These are phyloP conservation scores for Rhytidiadelphus loreus DNA, from an alignment of 225 moss, liverwort and hornwort genomes.

Conservation along the genomic window DNA sequence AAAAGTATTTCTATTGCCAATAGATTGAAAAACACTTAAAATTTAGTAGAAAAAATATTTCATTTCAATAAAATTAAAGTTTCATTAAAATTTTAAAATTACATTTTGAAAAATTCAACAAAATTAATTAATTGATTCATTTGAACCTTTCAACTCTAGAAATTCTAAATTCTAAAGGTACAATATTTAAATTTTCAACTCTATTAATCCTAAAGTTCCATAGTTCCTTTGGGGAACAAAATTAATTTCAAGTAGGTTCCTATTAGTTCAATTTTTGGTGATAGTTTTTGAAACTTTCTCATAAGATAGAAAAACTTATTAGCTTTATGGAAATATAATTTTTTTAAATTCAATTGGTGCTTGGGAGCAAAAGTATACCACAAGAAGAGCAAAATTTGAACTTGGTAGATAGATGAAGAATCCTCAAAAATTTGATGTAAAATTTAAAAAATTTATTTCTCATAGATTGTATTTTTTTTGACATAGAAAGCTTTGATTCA, in stretches of 20 bases:
- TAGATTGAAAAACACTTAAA: not conserved
- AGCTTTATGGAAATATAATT: not conserved
- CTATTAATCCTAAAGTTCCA: no score
- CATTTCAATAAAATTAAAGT: not conserved
- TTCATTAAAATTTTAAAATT: not conserved
- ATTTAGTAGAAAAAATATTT: not conserved
- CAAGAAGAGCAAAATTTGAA: not conserved
- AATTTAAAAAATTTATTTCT: not conserved
- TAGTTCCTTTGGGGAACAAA: not conserved
- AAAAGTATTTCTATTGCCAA: not conserved
- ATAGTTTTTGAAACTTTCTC: no score
- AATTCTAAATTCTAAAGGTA: not conserved
- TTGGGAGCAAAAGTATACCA: not conserved
- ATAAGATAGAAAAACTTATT: not conserved
- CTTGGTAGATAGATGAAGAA: rapidly evolving
- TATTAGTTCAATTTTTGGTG: no score
- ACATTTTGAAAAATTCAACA: rapidly evolving
- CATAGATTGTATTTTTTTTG: not conserved
- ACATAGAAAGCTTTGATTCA: not conserved
- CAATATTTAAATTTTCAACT: not conserved
- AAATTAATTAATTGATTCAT: no score
- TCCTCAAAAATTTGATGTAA: not conserved
- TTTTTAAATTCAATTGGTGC: not conserved
- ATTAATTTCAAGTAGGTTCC: no score
- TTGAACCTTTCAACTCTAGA: not conserved